Evolutionary conservation across 2,329 filamentous ascomycete species (phyloP).

Genomic region (Blastomyces silverae): DNA sequence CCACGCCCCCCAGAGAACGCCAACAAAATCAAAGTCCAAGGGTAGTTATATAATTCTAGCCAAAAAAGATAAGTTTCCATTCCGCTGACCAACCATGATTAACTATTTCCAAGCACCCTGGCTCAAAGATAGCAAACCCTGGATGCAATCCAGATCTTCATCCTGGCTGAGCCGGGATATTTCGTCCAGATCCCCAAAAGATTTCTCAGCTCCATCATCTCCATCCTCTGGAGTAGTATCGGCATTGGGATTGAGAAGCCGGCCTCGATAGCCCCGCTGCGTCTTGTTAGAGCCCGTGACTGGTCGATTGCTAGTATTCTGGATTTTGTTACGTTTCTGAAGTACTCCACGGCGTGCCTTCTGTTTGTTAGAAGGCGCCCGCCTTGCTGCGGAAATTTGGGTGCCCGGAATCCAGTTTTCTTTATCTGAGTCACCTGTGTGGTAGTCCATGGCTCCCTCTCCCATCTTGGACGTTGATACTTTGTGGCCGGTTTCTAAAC

Average conservation of each 20-base stretch:
- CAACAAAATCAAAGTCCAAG: constrained; percentile 7
- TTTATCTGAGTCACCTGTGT: constrained; percentile 77
- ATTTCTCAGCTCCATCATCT: constrained; percentile 29
- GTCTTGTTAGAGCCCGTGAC: constrained; percentile 23
- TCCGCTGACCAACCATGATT: not conserved
- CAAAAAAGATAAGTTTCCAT: not conserved
- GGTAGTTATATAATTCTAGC: not conserved
- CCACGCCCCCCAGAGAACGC: constrained; percentile 3
- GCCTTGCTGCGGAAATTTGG: constrained; percentile 36
- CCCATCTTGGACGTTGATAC: constrained; percentile 26
- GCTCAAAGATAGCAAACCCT: constrained; percentile 79
- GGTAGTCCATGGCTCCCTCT: constrained; percentile 23
- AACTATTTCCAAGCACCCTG: constrained; percentile 80
- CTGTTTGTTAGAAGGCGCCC: constrained; percentile 25
- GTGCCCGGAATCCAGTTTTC: constrained; percentile 70
- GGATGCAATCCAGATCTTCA: constrained; percentile 79
- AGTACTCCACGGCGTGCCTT: constrained; percentile 36
- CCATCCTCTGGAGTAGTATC: constrained; percentile 28
- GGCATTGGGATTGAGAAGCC: constrained; percentile 23
- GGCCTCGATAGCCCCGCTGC: constrained; percentile 25
- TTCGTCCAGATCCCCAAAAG: constrained; percentile 45
- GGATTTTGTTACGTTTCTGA: constrained; percentile 36
- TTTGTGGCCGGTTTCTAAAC: constrained; percentile 47
- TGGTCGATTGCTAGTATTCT: constrained; percentile 21
- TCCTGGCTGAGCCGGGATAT: constrained; percentile 68